Percentiles rank a stretch among this genome's conserved stretches.
phyloP scores from a whole-genome alignment of 805 yeast genomes.

The Candida stauntonica region DNA sequence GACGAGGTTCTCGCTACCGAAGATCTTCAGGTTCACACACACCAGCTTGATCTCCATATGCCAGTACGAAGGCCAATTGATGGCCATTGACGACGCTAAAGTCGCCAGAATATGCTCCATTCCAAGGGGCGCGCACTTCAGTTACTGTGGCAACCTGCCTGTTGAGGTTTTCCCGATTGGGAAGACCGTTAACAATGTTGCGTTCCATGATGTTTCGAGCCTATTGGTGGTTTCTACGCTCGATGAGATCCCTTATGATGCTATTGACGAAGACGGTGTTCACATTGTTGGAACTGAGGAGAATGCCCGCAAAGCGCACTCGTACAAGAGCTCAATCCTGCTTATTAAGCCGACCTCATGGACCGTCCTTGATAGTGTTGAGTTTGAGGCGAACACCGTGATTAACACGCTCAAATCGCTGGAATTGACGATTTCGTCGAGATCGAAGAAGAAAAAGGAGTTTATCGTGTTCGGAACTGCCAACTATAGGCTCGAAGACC shows the following conservation, averaged over 20 bases:
- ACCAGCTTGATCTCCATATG: slow-evolving; percentile 66
- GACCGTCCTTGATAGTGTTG: slow-evolving; percentile 68
- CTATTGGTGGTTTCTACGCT: slow-evolving; percentile 61
- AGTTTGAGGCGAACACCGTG: slow-evolving; percentile 63
- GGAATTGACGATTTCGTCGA: slow-evolving; percentile 34
- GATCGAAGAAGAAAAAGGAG: slow-evolving; percentile 48
- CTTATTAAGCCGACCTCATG: slow-evolving; percentile 68
- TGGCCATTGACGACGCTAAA: slow-evolving; percentile 65
- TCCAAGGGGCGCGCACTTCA: slow-evolving; percentile 33
- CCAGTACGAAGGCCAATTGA: slow-evolving; percentile 42
- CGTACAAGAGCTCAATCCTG: slow-evolving; percentile 57
- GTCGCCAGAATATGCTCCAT: slow-evolving; percentile 54
- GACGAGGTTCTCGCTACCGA: slow-evolving; percentile 56
- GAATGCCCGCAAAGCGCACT: slow-evolving; percentile 47
- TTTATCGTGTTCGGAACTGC: slow-evolving; percentile 79
- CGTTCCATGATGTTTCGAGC: slow-evolving; percentile 64
- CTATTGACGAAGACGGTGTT: slow-evolving; percentile 71
- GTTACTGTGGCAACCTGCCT: slow-evolving; percentile 60
- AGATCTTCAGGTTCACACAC: slow-evolving; percentile 62
- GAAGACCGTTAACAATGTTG: slow-evolving; percentile 57
- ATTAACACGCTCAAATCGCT: slow-evolving; percentile 34
- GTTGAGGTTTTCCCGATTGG: slow-evolving; percentile 48
- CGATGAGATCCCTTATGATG: slow-evolving; percentile 52
- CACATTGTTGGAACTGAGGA: slow-evolving; percentile 53
- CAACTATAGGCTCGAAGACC: slow-evolving; percentile 70